A percentile compares a stretch with the other conserved stretches of the same genome.
Conservation (phyloP, 805 yeast species). For the Sugiyamaella qingdaonensis region DNA sequence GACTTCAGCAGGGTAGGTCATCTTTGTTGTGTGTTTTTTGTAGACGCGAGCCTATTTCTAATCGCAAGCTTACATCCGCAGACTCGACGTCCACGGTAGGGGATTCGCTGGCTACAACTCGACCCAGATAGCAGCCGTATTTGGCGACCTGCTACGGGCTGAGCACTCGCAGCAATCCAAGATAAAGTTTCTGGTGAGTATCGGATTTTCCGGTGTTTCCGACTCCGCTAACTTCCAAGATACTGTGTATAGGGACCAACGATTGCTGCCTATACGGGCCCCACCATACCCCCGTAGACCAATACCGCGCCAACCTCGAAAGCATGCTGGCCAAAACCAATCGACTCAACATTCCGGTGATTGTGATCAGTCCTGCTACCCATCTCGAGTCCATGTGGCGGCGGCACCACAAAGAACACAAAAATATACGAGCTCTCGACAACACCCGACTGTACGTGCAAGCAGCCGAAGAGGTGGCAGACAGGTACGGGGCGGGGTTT, state of each 20-base stretch:
- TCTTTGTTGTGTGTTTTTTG: background rate
- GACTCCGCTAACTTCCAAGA: background rate
- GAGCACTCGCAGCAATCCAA: background rate
- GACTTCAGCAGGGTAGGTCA: background rate
- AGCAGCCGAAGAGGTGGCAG: background rate
- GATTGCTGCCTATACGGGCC: background rate
- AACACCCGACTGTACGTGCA: background rate
- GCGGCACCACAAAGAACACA: background rate
- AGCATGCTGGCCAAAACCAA: background rate
- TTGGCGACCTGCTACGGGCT: background rate
- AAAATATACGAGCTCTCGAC: background rate
- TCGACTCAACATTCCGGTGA: background rate
- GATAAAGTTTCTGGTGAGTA: background rate
- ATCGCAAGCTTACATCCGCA: background rate
- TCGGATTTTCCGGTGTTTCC: background rate
- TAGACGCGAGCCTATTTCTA: background rate
- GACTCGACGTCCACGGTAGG: background rate
- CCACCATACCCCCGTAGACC: background rate
- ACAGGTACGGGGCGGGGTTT: background rate
- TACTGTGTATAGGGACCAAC: background rate
- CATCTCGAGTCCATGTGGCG: background rate
- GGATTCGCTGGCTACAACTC: conserved; percentile 1
- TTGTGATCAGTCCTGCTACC: background rate
- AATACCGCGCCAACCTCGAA: background rate
- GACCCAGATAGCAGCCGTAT: background rate